These are phyloP conservation scores for Capsaspora owczarzaki DNA, from an alignment of 78 protist genomes.

Conservation along the genomic window DNA sequence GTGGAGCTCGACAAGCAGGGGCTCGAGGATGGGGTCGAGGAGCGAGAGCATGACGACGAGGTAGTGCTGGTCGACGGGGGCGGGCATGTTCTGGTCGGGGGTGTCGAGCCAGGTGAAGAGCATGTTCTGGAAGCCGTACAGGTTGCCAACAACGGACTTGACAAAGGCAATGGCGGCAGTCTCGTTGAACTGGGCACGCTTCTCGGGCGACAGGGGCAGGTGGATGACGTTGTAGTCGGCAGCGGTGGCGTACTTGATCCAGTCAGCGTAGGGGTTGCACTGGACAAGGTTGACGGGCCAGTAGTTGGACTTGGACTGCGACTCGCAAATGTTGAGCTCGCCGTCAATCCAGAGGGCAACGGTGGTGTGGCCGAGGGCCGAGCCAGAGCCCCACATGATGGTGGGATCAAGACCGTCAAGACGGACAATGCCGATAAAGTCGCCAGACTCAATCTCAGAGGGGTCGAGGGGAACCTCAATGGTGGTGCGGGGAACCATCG, in stretches of 20 bases:
- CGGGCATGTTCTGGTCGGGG: not conserved
- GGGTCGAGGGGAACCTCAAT: not conserved
- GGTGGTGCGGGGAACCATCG: not conserved
- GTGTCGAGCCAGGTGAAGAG: not conserved
- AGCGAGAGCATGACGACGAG: not conserved
- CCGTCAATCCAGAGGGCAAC: constrained; percentile 11
- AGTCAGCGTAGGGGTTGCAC: not conserved
- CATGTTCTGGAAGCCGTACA: not conserved
- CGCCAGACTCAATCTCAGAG: constrained; percentile 10
- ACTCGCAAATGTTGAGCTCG: constrained; percentile 21
- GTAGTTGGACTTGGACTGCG: not conserved
- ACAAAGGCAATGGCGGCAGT: not conserved
- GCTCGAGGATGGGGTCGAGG: not conserved
- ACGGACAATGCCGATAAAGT: constrained; percentile 18
- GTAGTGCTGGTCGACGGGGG: not conserved
- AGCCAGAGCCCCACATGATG: constrained; percentile 16
- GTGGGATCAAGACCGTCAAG: constrained; percentile 34
- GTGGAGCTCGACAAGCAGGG: not conserved
- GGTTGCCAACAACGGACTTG: not conserved
- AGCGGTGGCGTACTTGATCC: not conserved
- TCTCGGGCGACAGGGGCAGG: not conserved
- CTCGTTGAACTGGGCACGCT: constrained; percentile 2
- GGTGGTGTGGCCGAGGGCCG: constrained; percentile 11
- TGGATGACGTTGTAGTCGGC: constrained; percentile 14
- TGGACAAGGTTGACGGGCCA: constrained; percentile 25